Conservation (phyloP, 2,329 filamentous ascomycete genomes). For the Mycosphaerella arachidis region DNA sequence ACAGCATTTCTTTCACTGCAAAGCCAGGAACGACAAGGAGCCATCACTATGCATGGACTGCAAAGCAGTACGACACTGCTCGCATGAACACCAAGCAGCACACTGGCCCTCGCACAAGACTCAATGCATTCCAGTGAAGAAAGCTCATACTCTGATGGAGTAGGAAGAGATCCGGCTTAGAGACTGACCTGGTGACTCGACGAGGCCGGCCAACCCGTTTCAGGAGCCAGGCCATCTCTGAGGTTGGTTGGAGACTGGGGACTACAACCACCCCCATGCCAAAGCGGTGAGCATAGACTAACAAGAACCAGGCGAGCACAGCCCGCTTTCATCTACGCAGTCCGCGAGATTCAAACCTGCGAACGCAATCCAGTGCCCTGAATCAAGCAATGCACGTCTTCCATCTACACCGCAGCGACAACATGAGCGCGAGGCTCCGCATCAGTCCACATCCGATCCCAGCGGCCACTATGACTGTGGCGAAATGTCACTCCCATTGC, state of each 20-base stretch:
- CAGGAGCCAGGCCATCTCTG: conserved; percentile 3
- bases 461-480: conserved; percentile 2
- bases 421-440: conserved; percentile 7
- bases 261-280: background rate
- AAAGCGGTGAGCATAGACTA: too few relatives aligned
- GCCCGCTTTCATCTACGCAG: background rate
- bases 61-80: background rate
- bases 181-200: background rate
- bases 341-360: conserved; percentile 1
- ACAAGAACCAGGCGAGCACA: background rate
- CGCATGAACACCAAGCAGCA: background rate
- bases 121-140: background rate
- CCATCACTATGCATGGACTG: background rate
- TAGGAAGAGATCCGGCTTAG: background rate
- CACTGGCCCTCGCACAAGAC: background rate
- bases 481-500: conserved; percentile 1
- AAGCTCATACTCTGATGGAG: background rate
- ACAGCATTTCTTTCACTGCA: background rate
- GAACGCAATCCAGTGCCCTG: conserved; percentile 2
- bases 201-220: background rate
- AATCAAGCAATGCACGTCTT: conserved; percentile 1
- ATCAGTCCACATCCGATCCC: conserved; percentile 2
- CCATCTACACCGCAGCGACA: conserved; percentile 7
- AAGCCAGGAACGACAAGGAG: background rate
- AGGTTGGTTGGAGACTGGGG: conserved; percentile 2